Conservation (phyloP, 371 early-diverging fungal genomes). For the Mortierella sp. region DNA sequence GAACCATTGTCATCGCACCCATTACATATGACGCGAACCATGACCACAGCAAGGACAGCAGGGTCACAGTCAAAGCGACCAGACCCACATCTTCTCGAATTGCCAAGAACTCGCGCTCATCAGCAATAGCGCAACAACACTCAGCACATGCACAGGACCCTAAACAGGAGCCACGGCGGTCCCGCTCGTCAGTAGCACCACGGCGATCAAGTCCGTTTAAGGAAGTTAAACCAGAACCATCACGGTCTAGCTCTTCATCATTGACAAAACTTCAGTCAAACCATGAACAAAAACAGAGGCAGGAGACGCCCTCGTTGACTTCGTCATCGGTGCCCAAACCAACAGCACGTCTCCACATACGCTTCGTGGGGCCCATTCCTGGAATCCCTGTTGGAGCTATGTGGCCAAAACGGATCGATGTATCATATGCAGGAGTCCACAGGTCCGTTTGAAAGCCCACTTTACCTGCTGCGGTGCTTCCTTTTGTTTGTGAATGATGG, state of each 20-base stretch:
- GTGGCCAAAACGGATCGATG: constrained; percentile 62
- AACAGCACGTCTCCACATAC: not conserved
- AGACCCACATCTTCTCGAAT: not conserved
- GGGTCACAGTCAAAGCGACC: not conserved
- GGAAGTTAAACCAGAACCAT: no score
- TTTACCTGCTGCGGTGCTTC: not conserved
- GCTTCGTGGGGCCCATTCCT: constrained; percentile 67
- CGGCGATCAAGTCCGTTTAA: no score
- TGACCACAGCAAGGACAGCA: not conserved
- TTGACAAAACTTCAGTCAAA: no score
- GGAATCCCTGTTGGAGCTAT: constrained; percentile 72
- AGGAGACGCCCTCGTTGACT: no score
- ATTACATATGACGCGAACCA: not conserved
- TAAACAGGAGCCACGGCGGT: not conserved
- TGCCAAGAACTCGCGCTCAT: not conserved
- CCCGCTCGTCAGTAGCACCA: no score
- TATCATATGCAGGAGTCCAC: constrained; percentile 70
- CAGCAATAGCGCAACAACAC: no score
- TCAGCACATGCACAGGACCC: not conserved
- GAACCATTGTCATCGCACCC: not conserved
- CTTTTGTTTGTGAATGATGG: not conserved
- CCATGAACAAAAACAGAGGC: no score
- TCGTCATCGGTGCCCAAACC: not conserved
- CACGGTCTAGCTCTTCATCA: no score
- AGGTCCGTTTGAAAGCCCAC: constrained; percentile 39